Evolutionary conservation across 306 rosid genomes (phyloP).

Genomic region (Nissolia schottii): DNA sequence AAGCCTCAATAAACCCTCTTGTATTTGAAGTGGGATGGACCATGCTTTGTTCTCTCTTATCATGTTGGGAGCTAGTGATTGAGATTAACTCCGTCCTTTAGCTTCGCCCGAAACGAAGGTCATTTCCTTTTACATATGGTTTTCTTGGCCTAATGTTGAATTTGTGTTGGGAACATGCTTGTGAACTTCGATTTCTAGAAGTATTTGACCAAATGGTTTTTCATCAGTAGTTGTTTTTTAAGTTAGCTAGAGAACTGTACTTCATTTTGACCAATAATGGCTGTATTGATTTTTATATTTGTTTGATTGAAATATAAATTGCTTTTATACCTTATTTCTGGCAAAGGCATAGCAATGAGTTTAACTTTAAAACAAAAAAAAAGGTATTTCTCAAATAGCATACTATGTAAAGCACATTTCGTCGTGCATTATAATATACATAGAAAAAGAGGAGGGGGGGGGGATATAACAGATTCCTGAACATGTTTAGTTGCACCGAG

Average conservation of each 20-base stretch:
- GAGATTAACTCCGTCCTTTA: background rate
- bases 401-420: too few species aligned
- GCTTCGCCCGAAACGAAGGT: background rate
- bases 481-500: too few species aligned
- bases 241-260: too few species aligned
- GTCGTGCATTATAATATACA: too few species aligned
- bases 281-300: background rate
- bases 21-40: slow-evolving; percentile 50
- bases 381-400: too few species aligned
- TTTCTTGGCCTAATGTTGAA: background rate
- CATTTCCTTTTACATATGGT: background rate
- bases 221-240: too few species aligned
- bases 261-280: background rate
- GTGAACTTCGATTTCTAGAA: background rate
- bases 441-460: too few species aligned
- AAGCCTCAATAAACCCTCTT: slow-evolving; percentile 64
- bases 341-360: background rate
- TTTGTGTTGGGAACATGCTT: too few species aligned
- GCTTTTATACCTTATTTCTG: background rate
- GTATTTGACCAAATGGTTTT: too few species aligned
- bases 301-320: background rate
- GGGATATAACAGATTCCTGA: too few species aligned
- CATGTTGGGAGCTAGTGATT: slow-evolving; percentile 32
- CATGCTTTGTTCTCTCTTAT: slow-evolving; percentile 26
- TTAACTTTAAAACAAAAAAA: too few species aligned